Percentiles rank a stretch among this genome's conserved stretches.
phyloP scores from a whole-genome alignment of 1,284 basidiomycete species.

The Rhodotorula sp. region DNA sequence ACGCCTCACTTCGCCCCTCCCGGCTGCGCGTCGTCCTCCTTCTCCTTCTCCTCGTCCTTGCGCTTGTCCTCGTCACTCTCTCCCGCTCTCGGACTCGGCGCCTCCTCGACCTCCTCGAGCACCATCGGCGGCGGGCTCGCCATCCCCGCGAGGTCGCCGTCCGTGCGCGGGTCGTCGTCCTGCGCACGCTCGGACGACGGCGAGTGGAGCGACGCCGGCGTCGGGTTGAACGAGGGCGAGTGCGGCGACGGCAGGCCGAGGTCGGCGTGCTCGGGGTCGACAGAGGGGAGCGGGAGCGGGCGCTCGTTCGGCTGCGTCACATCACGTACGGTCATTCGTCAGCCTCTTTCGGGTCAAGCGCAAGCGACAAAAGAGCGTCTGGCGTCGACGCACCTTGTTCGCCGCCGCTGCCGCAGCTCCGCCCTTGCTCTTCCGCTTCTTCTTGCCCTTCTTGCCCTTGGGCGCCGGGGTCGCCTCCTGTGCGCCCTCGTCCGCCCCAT shows the following conservation, averaged over 20 bases:
- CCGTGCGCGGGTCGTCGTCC: not conserved
- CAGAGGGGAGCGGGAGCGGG: constrained; percentile 11
- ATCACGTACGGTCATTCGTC: too few relatives aligned
- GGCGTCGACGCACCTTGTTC: not conserved
- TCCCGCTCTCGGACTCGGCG: not conserved
- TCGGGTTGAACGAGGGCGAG: constrained; percentile 9
- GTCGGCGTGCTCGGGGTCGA: constrained; percentile 22
- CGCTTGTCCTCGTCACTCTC: not conserved
- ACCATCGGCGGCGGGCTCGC: constrained; percentile 24
- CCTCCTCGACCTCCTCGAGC: constrained; percentile 26
- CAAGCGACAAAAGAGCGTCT: too few relatives aligned
- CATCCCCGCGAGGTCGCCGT: not conserved
- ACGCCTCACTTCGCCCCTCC: not conserved
- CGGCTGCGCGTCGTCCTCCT: not conserved
- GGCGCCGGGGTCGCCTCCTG: not conserved
- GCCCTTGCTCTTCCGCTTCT: constrained; percentile 28
- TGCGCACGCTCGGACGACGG: too few relatives aligned
- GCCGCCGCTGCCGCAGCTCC: not conserved
- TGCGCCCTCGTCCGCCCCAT: not conserved
- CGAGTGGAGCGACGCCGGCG: not conserved
- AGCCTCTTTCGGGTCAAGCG: not conserved
- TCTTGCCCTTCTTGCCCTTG: constrained; percentile 24
- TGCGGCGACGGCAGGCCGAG: constrained; percentile 9
- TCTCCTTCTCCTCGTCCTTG: not conserved
- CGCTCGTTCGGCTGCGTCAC: constrained; percentile 1